Evolutionary conservation across 1,284 basidiomycete genomes (phyloP).

Genomic region (Naganishia liquefaciens): DNA sequence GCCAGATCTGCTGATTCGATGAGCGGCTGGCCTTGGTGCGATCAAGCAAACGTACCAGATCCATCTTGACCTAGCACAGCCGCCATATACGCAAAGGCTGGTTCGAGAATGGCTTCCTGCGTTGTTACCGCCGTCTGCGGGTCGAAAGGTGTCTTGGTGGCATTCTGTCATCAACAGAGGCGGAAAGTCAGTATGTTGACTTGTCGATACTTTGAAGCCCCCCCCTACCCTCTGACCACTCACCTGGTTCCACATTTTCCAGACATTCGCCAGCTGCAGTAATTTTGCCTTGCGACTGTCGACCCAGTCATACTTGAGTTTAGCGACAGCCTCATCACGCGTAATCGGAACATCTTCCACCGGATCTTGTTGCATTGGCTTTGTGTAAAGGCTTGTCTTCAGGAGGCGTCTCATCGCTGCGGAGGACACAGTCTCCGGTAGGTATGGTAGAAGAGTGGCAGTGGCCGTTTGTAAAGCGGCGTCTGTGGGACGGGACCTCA

Average conservation of each 20-base stretch:
- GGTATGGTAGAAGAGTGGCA: not conserved
- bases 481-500: not conserved
- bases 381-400: not conserved
- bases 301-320: constrained; percentile 11
- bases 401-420: not conserved
- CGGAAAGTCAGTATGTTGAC: not conserved
- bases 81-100: constrained; percentile 5
- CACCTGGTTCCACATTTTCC: constrained; percentile 25
- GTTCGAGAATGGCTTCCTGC: constrained; percentile 10
- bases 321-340: constrained; percentile 1
- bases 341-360: not conserved
- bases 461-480: constrained; percentile 15
- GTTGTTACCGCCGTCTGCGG: not conserved
- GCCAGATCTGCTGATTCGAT: constrained; percentile 1
- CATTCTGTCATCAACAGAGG: not conserved
- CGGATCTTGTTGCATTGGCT: too few relatives aligned
- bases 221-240: not conserved
- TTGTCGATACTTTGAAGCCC: too few relatives aligned
- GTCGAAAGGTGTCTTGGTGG: not conserved
- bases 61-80: not conserved
- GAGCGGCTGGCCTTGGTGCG: too few relatives aligned
- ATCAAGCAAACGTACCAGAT: not conserved
- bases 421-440: not conserved
- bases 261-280: constrained; percentile 11
- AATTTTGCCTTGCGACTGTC: constrained; percentile 18